These are phyloP conservation scores for Stellera chamaejasme DNA, from an alignment of 345 rosid species.

Conservation along the genomic window DNA sequence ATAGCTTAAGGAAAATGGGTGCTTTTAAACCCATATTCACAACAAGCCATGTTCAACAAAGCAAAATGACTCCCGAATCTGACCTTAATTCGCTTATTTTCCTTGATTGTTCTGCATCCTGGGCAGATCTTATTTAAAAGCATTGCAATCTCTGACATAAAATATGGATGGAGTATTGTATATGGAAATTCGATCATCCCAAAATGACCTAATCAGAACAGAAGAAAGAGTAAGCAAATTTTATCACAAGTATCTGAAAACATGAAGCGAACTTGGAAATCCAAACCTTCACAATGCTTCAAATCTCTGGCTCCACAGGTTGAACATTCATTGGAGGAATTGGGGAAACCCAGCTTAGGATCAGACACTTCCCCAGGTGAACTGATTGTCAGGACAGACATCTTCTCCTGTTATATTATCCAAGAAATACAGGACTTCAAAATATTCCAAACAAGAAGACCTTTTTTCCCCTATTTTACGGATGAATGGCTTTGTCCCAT, in stretches of 20 bases:
- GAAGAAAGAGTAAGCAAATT: not conserved
- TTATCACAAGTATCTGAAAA: not conserved
- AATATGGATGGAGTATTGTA: constrained; percentile 62
- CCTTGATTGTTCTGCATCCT: constrained; percentile 65
- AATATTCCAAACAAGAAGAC: not conserved
- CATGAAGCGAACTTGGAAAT: constrained; percentile 1
- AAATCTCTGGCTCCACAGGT: constrained; percentile 57
- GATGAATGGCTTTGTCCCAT: not conserved
- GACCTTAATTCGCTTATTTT: constrained; percentile 48
- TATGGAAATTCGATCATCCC: constrained; percentile 55
- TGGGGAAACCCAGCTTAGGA: constrained; percentile 74
- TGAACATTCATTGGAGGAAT: constrained; percentile 45
- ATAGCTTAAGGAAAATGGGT: too few relatives aligned
- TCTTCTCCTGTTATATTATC: constrained; percentile 42
- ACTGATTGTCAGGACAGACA: constrained; percentile 33
- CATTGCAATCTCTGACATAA: constrained; percentile 50
- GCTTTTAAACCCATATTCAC: not conserved
- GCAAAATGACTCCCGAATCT: constrained; percentile 20
- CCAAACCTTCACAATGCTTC: constrained; percentile 72
- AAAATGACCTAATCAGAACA: constrained; percentile 55
- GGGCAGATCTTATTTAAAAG: constrained; percentile 78
- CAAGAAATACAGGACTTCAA: constrained; percentile 4
- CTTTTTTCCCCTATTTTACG: not conserved
- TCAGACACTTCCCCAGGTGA: constrained; percentile 54
- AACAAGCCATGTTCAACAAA: constrained; percentile 6